phyloP scores from a whole-genome alignment of 2,329 filamentous ascomycete genomes.

The Epichloe hybrida region DNA sequence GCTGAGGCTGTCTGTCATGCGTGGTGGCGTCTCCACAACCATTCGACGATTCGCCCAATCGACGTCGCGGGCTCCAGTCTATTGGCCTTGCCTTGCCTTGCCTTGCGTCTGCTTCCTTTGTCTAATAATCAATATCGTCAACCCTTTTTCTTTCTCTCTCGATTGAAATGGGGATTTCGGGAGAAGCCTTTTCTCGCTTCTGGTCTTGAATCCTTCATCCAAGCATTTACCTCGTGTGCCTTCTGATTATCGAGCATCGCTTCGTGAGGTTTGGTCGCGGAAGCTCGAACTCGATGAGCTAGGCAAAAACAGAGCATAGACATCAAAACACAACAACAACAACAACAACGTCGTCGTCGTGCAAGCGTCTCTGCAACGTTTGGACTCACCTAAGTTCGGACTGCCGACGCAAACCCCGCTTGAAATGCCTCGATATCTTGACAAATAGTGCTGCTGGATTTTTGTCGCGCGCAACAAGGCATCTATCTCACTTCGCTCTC shows the following conservation, averaged over 20 bases:
- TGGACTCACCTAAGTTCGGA: not conserved
- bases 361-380: not conserved
- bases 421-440: slow-evolving; percentile 1
- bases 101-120: no score
- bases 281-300: no score
- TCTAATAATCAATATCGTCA: no score
- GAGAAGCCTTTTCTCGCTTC: no score
- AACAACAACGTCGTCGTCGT: not conserved
- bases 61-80: no score
- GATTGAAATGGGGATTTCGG: no score
- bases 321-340: not conserved
- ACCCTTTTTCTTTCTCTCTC: no score
- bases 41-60: not conserved
- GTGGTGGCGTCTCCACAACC: not conserved
- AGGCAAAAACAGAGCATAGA: not conserved
- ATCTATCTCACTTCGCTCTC: not conserved
- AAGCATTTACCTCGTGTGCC: no score
- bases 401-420: not conserved
- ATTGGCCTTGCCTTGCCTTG: not conserved
- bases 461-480: not conserved
- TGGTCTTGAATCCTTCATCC: no score
- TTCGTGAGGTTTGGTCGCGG: no score
- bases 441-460: not conserved
- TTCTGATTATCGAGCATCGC: no score
- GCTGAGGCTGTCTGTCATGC: not conserved